Evolutionary conservation across 164 flowering plant species (phyloP).

Genomic region (Magnolia changhungtana): DNA sequence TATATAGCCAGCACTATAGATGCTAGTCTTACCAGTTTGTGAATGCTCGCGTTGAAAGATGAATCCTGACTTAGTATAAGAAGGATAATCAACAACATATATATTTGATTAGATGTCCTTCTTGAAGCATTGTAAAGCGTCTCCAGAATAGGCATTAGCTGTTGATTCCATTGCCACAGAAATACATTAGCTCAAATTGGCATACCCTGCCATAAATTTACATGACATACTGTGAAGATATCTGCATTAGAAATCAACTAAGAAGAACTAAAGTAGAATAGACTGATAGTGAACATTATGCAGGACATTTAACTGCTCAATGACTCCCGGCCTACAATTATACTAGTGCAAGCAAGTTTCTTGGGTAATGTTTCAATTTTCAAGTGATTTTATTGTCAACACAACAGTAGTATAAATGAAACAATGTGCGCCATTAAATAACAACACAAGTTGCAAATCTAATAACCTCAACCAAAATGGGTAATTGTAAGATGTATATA

Average conservation of each 20-base stretch:
- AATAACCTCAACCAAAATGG: background rate
- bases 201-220: background rate
- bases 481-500: conserved; percentile 3
- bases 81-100: conserved; percentile 92
- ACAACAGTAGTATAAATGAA: too few relatives aligned
- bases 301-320: background rate
- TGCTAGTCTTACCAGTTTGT: conserved; percentile 61
- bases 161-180: conserved; percentile 22
- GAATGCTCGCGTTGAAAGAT: conserved; percentile 88
- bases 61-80: conserved; percentile 98
- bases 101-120: conserved; percentile 89
- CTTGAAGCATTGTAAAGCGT: conserved; percentile 82
- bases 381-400: too few relatives aligned
- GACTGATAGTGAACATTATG: background rate
- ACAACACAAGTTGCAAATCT: background rate
- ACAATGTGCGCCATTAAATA: background rate
- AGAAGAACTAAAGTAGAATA: background rate
- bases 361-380: background rate
- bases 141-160: conserved; percentile 95
- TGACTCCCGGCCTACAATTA: background rate
- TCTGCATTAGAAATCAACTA: background rate
- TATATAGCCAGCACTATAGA: too few relatives aligned
- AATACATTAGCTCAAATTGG: background rate
- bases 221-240: background rate
- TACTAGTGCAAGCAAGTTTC: background rate